These are phyloP conservation scores for Stephania cephalantha DNA, from an alignment of 164 flowering plant species.

Conservation along the genomic window DNA sequence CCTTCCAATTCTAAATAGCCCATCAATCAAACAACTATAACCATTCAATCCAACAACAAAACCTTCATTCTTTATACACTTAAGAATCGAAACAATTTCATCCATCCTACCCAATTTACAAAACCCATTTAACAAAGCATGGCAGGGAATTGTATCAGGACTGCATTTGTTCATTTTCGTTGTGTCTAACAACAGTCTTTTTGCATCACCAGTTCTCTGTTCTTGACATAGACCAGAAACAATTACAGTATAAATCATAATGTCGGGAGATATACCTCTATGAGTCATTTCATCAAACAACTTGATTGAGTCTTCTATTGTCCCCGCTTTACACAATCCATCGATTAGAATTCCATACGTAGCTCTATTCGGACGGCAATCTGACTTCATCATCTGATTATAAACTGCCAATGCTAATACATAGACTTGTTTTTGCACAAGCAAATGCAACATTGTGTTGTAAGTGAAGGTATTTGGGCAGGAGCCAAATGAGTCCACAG, in stretches of 20 bases:
- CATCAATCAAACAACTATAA: slow-evolving; percentile 67
- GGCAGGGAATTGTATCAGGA: slow-evolving; percentile 45
- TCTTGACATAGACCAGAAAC: slow-evolving; percentile 60
- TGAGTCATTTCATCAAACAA: slow-evolving; percentile 68
- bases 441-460: slow-evolving; percentile 44
- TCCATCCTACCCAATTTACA: slow-evolving; percentile 58
- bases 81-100: slow-evolving; percentile 43
- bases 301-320: slow-evolving; percentile 36
- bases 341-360: slow-evolving; percentile 61
- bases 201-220: slow-evolving; percentile 46
- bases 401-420: slow-evolving; percentile 68
- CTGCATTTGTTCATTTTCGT: slow-evolving; percentile 36
- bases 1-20: slow-evolving; percentile 53
- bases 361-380: slow-evolving; percentile 34
- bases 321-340: slow-evolving; percentile 58
- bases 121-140: slow-evolving; percentile 61
- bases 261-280: slow-evolving; percentile 46
- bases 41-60: slow-evolving; percentile 37
- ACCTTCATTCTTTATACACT: slow-evolving; percentile 41
- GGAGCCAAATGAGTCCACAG: slow-evolving; percentile 64
- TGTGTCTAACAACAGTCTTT: slow-evolving; percentile 30
- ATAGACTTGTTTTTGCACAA: slow-evolving; percentile 33
- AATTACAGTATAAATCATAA: slow-evolving; percentile 38
- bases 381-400: slow-evolving; percentile 59
- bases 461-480: slow-evolving; percentile 53